Evolutionary conservation across 2,329 filamentous ascomycete species (phyloP), one percentile per base, ranked within the genome.

Genomic region (Pezicula rhizophila): DNA sequence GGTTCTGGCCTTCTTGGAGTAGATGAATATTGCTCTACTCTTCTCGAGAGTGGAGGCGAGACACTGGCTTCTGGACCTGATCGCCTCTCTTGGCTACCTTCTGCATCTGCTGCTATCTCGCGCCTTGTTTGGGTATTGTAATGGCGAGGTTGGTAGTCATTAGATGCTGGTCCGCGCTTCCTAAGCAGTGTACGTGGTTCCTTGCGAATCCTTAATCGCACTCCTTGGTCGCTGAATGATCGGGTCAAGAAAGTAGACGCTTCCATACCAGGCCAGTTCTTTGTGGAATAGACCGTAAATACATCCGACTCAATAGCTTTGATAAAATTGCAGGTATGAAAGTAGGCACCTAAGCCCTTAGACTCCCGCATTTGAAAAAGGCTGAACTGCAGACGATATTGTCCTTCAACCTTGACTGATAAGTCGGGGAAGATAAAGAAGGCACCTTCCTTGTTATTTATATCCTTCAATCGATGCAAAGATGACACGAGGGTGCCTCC

Each of bases 391-490:
- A 96, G 75, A 33, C 84, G 76, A 63, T 83, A 92, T 17, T 73
- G 75, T 26, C 90, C 90, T 59, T 87, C 80, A 20, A 82, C 73
- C 62, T 85, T 85, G 52, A 92, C 82, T 0, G 88, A 93, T 18
- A 96, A 73, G 66, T 96, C 89, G 5, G 87, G 87, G 66, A 95
- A 95, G n/a, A 95, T 84, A 61, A 95, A 95, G 69, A 90, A 95
- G 1, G 84, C 89, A 10, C 86, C 86, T 66, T 93, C 88, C 70
- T 72, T 74, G 61, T 90, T 90, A 60, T 85, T 77, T 3, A 80
- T 76, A 63, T 95, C 87, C 65, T 93, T 92, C 47, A 95, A 71
- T 47, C 87, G 79, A 66, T 95, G 87, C 43, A 93, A 74, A 8
- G 89, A 95, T 2, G 89, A 95, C 5, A 87, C 84, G 38, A 87